These are phyloP conservation scores for Fusarium ramigenum DNA, from an alignment of 2,329 filamentous ascomycete genomes.

Conservation along the genomic window DNA sequence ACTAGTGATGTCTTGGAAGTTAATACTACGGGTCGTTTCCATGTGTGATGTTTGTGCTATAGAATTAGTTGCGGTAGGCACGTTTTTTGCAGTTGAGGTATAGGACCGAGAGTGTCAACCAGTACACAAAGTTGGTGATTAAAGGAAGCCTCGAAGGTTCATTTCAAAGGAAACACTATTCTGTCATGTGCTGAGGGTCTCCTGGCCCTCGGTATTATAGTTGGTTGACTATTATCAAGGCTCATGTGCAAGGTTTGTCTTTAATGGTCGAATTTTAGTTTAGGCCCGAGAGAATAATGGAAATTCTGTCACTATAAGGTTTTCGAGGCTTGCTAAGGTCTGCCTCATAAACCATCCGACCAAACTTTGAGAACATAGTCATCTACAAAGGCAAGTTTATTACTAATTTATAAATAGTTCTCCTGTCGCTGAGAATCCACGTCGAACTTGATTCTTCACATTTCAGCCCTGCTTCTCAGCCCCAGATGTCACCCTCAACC, in stretches of 20 bases:
- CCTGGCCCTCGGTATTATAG: accelerated
- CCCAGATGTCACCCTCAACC: no score
- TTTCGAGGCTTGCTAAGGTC: background rate
- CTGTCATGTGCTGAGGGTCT: accelerated
- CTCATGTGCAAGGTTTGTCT: background rate
- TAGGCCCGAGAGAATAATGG: background rate
- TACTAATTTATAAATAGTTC: background rate
- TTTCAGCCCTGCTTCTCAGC: background rate
- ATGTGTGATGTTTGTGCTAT: background rate
- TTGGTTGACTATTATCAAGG: background rate
- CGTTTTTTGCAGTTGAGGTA: background rate
- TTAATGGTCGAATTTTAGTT: background rate
- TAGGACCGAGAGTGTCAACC: background rate
- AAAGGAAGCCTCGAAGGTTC: background rate
- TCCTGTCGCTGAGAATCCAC: accelerated
- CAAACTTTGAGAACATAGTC: background rate
- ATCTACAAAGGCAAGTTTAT: accelerated
- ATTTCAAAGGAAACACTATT: background rate
- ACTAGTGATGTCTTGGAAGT: background rate
- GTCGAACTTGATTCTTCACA: background rate
- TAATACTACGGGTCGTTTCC: background rate
- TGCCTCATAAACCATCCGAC: background rate
- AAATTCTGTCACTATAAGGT: background rate
- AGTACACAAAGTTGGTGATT: background rate
- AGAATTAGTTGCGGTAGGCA: background rate